phyloP scores from a whole-genome alignment of 2,329 filamentous ascomycete species.

The Penicillium sp. region DNA sequence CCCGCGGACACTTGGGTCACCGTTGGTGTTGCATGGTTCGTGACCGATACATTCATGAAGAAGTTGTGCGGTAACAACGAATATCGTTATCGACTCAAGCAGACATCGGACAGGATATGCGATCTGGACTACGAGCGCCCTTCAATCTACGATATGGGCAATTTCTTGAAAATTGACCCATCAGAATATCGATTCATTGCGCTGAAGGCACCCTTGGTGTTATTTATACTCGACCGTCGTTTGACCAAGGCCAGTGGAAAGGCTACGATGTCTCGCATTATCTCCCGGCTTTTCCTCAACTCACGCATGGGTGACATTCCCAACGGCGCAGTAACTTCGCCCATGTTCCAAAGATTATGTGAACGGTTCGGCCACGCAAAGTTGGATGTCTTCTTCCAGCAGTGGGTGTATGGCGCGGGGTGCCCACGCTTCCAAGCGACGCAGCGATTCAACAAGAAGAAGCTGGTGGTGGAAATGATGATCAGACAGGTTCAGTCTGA shows the following conservation, averaged over 20 bases:
- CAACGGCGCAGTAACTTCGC: constrained; percentile 72
- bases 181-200: constrained; percentile 91
- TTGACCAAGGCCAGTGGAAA: constrained; percentile 87
- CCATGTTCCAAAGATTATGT: constrained; percentile 79
- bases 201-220: constrained; percentile 85
- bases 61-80: constrained; percentile 93
- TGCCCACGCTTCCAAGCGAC: constrained; percentile 86
- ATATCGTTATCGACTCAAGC: constrained; percentile 87
- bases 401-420: constrained; percentile 88
- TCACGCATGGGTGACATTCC: constrained; percentile 80
- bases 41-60: constrained; percentile 92
- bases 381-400: constrained; percentile 88
- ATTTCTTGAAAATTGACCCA: constrained; percentile 76
- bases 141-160: constrained; percentile 80
- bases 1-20: constrained; percentile 86
- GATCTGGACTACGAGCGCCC: constrained; percentile 82
- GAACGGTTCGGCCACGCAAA: constrained; percentile 88
- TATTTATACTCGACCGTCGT: constrained; percentile 92
- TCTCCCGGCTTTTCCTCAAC: constrained; percentile 83
- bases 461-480: constrained; percentile 89
- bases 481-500: constrained; percentile 76
- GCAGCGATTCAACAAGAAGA: constrained; percentile 97
- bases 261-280: constrained; percentile 80
- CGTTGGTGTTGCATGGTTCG: constrained; percentile 88
- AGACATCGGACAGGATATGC: constrained; percentile 79